Evolutionary conservation across 441 rosid genomes (phyloP).

Genomic region (Codiaeum variegatum): DNA sequence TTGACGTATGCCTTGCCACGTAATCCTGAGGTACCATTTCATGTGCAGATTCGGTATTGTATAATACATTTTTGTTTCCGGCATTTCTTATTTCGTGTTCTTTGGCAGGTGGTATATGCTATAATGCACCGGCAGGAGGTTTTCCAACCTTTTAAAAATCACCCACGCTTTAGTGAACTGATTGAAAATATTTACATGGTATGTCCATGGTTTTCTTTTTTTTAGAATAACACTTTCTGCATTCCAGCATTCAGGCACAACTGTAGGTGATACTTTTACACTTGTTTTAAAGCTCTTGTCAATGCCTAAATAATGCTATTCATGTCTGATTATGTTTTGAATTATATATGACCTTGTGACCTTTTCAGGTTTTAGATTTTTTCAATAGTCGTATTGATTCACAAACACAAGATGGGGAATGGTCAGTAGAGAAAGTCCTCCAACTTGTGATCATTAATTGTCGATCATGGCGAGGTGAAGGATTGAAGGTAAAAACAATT

Average conservation of each 20-base stretch:
- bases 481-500: slow-evolving; percentile 66
- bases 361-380: slow-evolving; percentile 76
- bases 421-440: slow-evolving; percentile 97
- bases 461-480: slow-evolving; percentile 96
- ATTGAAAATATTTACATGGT: slow-evolving; percentile 91
- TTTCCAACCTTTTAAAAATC: slow-evolving; percentile 84
- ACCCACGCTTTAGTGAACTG: slow-evolving; percentile 88
- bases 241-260: not conserved
- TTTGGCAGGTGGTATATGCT: slow-evolving; percentile 84
- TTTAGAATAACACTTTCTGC: not conserved
- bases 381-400: slow-evolving; percentile 93
- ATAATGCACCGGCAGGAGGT: slow-evolving; percentile 97
- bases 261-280: not conserved
- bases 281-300: not conserved
- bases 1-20: slow-evolving; percentile 92
- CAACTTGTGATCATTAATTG: slow-evolving; percentile 68
- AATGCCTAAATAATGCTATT: not conserved
- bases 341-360: slow-evolving; percentile 7
- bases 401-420: slow-evolving; percentile 76
- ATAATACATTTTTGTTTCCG: not conserved
- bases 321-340: not conserved
- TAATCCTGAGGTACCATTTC: slow-evolving; percentile 80
- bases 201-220: slow-evolving; percentile 18
- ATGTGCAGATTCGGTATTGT: not conserved
- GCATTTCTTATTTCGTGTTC: slow-evolving; percentile 10